A percentile compares a stretch with the other conserved stretches of the same genome.
Conservation (phyloP, 1,284 basidiomycete genomes). For the Anthracocystis setariae region DNA sequence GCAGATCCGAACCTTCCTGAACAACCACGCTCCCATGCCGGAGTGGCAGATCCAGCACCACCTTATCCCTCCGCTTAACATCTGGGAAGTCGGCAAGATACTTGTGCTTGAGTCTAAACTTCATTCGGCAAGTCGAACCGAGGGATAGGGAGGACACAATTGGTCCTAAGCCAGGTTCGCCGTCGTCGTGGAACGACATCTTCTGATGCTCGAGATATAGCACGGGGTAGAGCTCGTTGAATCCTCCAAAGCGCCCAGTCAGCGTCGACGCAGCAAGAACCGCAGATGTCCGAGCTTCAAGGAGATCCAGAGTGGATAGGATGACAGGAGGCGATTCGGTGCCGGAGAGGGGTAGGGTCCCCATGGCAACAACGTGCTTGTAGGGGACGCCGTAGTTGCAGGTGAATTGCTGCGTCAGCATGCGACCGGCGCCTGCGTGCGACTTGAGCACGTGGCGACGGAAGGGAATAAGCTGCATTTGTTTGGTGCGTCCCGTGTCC, state of each 20-base stretch:
- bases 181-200: slow-evolving; percentile 58
- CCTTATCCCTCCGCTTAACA: slow-evolving; percentile 2
- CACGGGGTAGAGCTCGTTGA: slow-evolving; percentile 58
- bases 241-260: slow-evolving; percentile 1
- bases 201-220: slow-evolving; percentile 44
- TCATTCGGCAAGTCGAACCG: slow-evolving; percentile 45
- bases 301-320: slow-evolving; percentile 16
- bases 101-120: slow-evolving; percentile 46
- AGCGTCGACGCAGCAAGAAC: not conserved
- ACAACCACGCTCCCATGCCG: slow-evolving; percentile 38
- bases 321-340: slow-evolving; percentile 15
- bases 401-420: slow-evolving; percentile 55
- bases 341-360: slow-evolving; percentile 21
- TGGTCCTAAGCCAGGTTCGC: slow-evolving; percentile 50
- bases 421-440: slow-evolving; percentile 16
- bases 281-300: slow-evolving; percentile 14
- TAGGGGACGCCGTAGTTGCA: slow-evolving; percentile 53
- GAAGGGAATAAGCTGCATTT: slow-evolving; percentile 22
- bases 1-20: slow-evolving; percentile 39
- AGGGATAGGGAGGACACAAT: slow-evolving; percentile 50
- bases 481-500: not conserved
- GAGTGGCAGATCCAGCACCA: slow-evolving; percentile 28
- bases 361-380: slow-evolving; percentile 49
- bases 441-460: slow-evolving; percentile 36
- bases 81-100: not conserved